Evolutionary conservation across 306 rosid genomes (phyloP), one percentile per base, ranked within the genome.

Genomic region (Calophaca sinica): DNA sequence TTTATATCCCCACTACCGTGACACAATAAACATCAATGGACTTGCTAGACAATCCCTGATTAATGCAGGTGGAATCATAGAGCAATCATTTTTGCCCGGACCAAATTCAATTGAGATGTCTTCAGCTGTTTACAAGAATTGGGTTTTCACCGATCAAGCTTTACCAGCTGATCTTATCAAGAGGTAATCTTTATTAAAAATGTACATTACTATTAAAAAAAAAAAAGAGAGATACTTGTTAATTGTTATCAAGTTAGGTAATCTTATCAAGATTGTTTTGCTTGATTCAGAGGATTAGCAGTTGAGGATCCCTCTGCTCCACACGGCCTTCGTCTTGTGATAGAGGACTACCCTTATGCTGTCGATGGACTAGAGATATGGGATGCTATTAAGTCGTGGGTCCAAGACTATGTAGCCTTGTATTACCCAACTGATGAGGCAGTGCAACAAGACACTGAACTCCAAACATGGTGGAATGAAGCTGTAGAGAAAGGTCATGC

Each of bases 381-480:
- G 80, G n/a, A 28, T 39, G 73, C 80, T n/a, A 64, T 75, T 0
- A 75, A 29, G 15, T 39, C 45, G 28, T 75, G 80, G 80, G 80
- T 75, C 2, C 5, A 52, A 2, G 73, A 75, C 0, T 76, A 75
- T 50, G 66, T 64, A 1, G 50, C 80, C 41, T 13, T 75, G n/a
- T 52, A 64, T 3, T 75, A 75, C 73, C 11, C 76, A 4, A 50
- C 81, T 1, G 87, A 91, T 55, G 76, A 68, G 0, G 31, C 14
- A 3, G 41, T 75, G 4, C 2, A 76, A 39, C 15, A 65, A 0
- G 96, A 91, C 53, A 0, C 33, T 2, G 93, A 92, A 36, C 90
- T 89, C 15, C 93, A 89, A 62, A 66, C 74, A 0, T 91, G 91
- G 73, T 75, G 80, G 80, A 75, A 64, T 9, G 80, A 75, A 7